Evolutionary conservation across 805 yeast species (phyloP).

Genomic region (Spathaspora hagerdaliae): DNA sequence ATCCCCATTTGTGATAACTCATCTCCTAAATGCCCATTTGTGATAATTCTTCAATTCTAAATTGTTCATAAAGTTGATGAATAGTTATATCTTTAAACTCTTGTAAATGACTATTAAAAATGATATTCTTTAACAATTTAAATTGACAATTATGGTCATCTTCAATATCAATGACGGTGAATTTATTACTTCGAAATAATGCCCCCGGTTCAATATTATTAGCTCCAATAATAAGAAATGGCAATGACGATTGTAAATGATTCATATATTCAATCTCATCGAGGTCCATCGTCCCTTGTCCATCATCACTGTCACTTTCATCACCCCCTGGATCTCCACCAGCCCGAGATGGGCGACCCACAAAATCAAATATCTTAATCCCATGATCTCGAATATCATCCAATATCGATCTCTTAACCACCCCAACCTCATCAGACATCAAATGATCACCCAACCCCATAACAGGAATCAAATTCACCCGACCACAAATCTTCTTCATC

Average conservation of each 20-base stretch:
- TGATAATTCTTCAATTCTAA: conserved; percentile 10
- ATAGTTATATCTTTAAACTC: conserved; percentile 23
- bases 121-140: conserved; percentile 13
- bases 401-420: conserved; percentile 52
- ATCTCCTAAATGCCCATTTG: conserved; percentile 2
- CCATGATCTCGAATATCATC: conserved; percentile 48
- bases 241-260: conserved; percentile 13
- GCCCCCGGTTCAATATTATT: conserved; percentile 3
- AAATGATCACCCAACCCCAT: conserved; percentile 78
- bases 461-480: conserved; percentile 81
- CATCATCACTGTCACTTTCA: background rate
- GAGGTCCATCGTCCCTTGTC: conserved; percentile 2
- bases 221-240: conserved; percentile 15
- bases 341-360: too few species aligned
- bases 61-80: conserved; percentile 16
- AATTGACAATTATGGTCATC: conserved; percentile 16
- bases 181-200: conserved; percentile 10
- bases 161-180: conserved; percentile 17
- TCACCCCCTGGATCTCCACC: conserved; percentile 11
- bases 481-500: conserved; percentile 63
- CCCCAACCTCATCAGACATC: conserved; percentile 49
- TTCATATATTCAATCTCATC: conserved; percentile 12
- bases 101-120: conserved; percentile 22
- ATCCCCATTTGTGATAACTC: conserved; percentile 2
- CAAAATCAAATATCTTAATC: conserved; percentile 37